Evolutionary conservation across 371 early-diverging fungal species (phyloP).

Genomic region (Apophysomyces elegans): DNA sequence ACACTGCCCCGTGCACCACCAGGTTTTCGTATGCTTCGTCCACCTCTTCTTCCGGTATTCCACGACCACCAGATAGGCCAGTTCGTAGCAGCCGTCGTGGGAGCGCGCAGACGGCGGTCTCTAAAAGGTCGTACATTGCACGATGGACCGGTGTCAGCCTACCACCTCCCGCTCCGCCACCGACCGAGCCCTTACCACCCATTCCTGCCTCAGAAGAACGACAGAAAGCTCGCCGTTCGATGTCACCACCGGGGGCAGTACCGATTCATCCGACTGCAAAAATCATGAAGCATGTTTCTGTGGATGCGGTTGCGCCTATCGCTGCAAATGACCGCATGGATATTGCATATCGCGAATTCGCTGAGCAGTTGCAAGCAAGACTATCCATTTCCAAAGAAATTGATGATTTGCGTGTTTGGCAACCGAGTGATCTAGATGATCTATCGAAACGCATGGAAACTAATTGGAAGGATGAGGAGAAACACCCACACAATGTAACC

Average conservation of each 20-base stretch:
- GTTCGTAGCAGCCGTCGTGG: slow-evolving; percentile 19
- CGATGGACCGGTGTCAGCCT: slow-evolving; percentile 24
- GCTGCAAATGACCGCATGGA: slow-evolving; percentile 16
- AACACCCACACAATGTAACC: slow-evolving; percentile 14
- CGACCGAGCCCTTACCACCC: slow-evolving; percentile 31
- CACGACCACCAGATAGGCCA: slow-evolving; percentile 18
- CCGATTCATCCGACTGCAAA: slow-evolving; percentile 1
- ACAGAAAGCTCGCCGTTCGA: neutral
- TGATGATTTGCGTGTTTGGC: slow-evolving; percentile 28
- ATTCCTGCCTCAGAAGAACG: slow-evolving; percentile 13
- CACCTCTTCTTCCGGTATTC: neutral
- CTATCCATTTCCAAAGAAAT: slow-evolving; percentile 33
- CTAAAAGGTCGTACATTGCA: slow-evolving; percentile 17
- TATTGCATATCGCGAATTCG: slow-evolving; percentile 27
- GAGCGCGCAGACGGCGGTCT: slow-evolving; percentile 13
- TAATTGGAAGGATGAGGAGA: slow-evolving; percentile 11
- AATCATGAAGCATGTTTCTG: slow-evolving; percentile 9
- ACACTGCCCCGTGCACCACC: neutral
- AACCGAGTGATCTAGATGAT: slow-evolving; percentile 22
- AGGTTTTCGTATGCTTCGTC: slow-evolving; percentile 1
- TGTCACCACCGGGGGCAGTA: slow-evolving; percentile 3
- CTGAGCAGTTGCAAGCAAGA: slow-evolving; percentile 29
- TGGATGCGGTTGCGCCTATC: slow-evolving; percentile 9
- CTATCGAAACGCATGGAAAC: slow-evolving; percentile 17
- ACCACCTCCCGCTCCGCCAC: slow-evolving; percentile 30